Evolutionary conservation across 768 basidiomycete species (phyloP), one percentile per base, ranked within the genome.

Genomic region (Lactarius pseudohatsudake): DNA sequence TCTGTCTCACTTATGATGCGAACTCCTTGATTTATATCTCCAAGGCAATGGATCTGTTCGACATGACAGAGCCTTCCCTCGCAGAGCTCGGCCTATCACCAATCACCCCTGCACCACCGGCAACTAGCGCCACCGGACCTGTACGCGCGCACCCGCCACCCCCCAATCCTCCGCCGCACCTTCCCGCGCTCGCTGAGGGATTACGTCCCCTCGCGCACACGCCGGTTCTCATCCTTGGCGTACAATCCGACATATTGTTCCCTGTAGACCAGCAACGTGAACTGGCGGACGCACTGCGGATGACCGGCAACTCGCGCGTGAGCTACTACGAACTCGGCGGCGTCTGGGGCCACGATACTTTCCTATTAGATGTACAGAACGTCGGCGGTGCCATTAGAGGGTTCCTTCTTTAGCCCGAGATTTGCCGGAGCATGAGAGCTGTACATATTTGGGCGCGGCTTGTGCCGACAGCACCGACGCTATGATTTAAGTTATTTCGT

Each of bases 321-420:
- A 90, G 92, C 66, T 98, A 98, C 77, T 99, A 96, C 75, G 97
- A 98, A 77, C 84, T 98, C 2, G 96, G 96, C 32, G 96, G 96
- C 10, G 96, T 98, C n/a, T 98, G 95, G 96, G 97, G 97, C 1
- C 96, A 99, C 74, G 96, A 99, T 77, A 98, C 95, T 26, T 98
- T 98, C 80, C 79, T 98, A 87, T 80, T 97, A 71, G 95, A 97
- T 74, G 86, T 92, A 10, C 80, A 89, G 67, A 95, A 94, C 72
- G 93, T 98, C 0, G 94, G 94, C 10, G 90, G 94, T 1, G 95
- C 94, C 1, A 89, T 98, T 63, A 84, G 91, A 67, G 95, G 95
- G 0, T 96, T 97, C 80, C 78, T 97, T 71, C 87, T 85, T 15
- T 90, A 70, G 45, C 1, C 20, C 3, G 11, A 10, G 32, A 1